Evolutionary conservation across 2,329 filamentous ascomycete genomes (phyloP).

Genomic region (Sclerotinia glacialis): DNA sequence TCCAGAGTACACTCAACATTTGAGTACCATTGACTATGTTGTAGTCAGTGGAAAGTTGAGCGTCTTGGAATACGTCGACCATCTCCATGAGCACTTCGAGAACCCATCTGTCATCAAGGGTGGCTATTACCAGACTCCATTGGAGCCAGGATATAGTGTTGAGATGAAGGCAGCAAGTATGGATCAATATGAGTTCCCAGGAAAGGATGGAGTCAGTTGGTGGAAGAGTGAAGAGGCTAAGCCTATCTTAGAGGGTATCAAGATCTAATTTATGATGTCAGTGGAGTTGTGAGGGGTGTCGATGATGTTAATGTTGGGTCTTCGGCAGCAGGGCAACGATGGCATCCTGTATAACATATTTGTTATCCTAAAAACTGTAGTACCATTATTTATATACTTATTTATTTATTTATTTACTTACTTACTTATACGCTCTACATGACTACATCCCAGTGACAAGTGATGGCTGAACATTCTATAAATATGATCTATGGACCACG

Average conservation of each 20-base stretch:
- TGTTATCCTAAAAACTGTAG: constrained; percentile 21
- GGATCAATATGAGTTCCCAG: constrained; percentile 74
- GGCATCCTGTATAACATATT: constrained; percentile 33
- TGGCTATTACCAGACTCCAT: constrained; percentile 85
- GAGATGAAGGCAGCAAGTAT: constrained; percentile 91
- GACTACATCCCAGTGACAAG: neutral
- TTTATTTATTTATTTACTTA: constrained; percentile 7
- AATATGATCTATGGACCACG: neutral
- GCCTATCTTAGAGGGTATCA: constrained; percentile 39
- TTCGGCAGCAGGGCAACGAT: constrained; percentile 36
- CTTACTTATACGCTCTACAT: neutral
- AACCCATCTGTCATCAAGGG: constrained; percentile 77
- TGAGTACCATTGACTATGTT: constrained; percentile 91
- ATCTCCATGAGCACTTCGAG: constrained; percentile 89
- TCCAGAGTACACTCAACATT: constrained; percentile 90
- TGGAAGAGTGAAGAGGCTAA: constrained; percentile 65
- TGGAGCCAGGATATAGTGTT: constrained; percentile 80
- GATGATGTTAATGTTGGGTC: constrained; percentile 35
- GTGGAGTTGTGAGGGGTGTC: constrained; percentile 23
- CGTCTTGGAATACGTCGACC: constrained; percentile 87
- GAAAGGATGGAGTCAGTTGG: constrained; percentile 70
- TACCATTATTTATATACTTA: constrained; percentile 13
- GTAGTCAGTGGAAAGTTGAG: constrained; percentile 77
- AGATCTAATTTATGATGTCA: constrained; percentile 32
- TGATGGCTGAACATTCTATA: too few relatives aligned